phyloP scores from a whole-genome alignment of 192 early-diverging fungal genomes.

The Lobosporangium transversale region DNA sequence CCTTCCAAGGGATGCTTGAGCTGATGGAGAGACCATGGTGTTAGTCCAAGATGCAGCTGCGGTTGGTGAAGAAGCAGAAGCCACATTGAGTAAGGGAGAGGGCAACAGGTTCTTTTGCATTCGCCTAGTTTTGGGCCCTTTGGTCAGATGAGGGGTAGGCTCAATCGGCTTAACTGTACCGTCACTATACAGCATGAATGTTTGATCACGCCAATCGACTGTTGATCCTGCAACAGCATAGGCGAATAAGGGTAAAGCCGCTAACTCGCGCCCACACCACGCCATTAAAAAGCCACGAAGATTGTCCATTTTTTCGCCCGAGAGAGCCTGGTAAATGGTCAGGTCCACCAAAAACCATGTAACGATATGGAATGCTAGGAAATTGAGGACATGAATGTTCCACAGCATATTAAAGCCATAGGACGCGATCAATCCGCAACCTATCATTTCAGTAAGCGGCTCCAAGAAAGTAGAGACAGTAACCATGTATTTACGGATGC shows the following conservation, averaged over 20 bases:
- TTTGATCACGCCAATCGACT: slow-evolving; percentile 89
- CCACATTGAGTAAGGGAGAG: slow-evolving; percentile 1
- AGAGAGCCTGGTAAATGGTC: slow-evolving; percentile 59
- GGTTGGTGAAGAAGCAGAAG: slow-evolving; percentile 21
- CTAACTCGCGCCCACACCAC: slow-evolving; percentile 86
- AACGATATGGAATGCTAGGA: slow-evolving; percentile 63
- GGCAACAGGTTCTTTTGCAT: slow-evolving; percentile 16
- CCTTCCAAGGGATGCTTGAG: slow-evolving; percentile 30
- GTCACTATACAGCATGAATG: slow-evolving; percentile 67
- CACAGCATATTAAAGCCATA: slow-evolving; percentile 72
- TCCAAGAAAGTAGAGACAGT: slow-evolving; percentile 88
- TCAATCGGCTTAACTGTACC: slow-evolving; percentile 65
- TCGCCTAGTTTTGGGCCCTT: too few relatives aligned
- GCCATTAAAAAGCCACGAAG: slow-evolving; percentile 68
- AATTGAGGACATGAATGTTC: slow-evolving; percentile 55
- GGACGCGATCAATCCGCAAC: slow-evolving; percentile 77
- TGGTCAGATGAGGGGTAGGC: slow-evolving; percentile 6
- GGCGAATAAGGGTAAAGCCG: slow-evolving; percentile 84
- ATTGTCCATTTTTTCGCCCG: slow-evolving; percentile 47
- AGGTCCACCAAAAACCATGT: slow-evolving; percentile 73
- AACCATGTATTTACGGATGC: slow-evolving; percentile 94
- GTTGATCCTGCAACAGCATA: slow-evolving; percentile 84
- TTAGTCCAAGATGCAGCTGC: slow-evolving; percentile 45
- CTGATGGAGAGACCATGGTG: slow-evolving; percentile 47
- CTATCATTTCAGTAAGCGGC: slow-evolving; percentile 91